Conservation (phyloP, 345 rosid species). For the Dipteronia dyeriana region DNA sequence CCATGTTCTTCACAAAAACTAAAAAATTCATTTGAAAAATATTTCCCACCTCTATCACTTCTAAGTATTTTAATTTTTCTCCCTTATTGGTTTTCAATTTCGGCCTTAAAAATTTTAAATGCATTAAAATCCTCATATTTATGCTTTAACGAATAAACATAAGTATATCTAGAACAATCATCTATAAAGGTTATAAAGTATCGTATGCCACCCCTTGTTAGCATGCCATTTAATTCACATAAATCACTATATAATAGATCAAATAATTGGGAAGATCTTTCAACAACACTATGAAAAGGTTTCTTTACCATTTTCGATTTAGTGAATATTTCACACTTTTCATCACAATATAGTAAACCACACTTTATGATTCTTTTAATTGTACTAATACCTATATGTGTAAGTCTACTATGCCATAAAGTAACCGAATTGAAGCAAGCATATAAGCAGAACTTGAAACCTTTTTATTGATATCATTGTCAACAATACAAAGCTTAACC, state of each 20-base stretch:
- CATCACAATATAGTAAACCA: no score
- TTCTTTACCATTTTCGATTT: not conserved
- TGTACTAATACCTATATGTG: not conserved
- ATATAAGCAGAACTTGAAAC: not conserved
- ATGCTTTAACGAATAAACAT: no score
- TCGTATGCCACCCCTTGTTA: not conserved
- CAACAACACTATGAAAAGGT: not conserved
- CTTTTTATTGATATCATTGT: not conserved
- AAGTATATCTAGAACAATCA: constrained; percentile 7
- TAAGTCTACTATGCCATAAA: not conserved
- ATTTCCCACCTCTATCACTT: constrained; percentile 7
- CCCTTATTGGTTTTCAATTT: constrained; percentile 1
- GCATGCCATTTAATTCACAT: constrained; percentile 15
- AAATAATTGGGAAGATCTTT: not conserved
- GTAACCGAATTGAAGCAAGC: not conserved
- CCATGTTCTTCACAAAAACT: not conserved
- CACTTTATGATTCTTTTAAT: no score
- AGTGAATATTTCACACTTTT: not conserved
- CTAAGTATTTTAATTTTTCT: not conserved
- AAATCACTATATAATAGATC: constrained; percentile 9
- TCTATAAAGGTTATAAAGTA: constrained; percentile 20
- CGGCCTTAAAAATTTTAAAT: no score
- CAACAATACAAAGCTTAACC: no score
- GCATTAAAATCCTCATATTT: no score
- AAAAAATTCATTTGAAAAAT: not conserved